Base-by-base conservation (phyloP, 2,329 filamentous ascomycete species). In the Penicillium sp. region DNA sequence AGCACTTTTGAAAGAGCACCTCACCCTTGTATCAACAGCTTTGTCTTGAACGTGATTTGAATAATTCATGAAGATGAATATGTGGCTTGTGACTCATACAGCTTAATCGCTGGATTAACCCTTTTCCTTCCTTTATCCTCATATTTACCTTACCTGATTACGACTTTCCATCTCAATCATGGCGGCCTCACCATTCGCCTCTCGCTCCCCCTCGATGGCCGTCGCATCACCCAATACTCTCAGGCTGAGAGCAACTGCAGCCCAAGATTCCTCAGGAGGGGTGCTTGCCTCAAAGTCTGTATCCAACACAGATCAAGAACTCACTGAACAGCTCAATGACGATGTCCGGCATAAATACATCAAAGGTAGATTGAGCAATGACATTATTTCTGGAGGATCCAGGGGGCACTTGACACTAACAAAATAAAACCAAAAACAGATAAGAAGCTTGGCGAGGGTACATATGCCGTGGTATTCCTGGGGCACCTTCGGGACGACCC, bases 381-480 rank as follows among this genome's bases (percentile, higher is more conserved):
- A 21, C n/a, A 11, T 42, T 23, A 13, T 42, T 10, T 19, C 39
- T 23, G 35, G n/a, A 39, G 35, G n/a, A 9, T 39, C n/a, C n/a
- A 13, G 4, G 9, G 39, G 39, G 19, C 19, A 42, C 19, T 42
- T 16, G 3, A 11, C 39, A 33, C 53, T 54, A 21, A 58, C 26
- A 16, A 42, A 29, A 27, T 23, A 5, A 7, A 10, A 42, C 10
- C 3, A 21, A 42, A 42, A 23, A 11, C 64, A 92, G 91, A 91
- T 70, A 92, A 90, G 74, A 95, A 95, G 72, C 86, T 99, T 59
- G 95, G 95, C 74, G 92, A 96, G 77, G 95, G 95, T 80, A 98
- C 95, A 62, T 99, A 99, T 75, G 95, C 95, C 72, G 88, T 96
- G 69, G 95, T 99, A 69, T 97, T 92, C 80, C 86, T 93, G 53